phyloP scores from a whole-genome alignment of 305 asterid genomes.

The Solanum chacoense region DNA sequence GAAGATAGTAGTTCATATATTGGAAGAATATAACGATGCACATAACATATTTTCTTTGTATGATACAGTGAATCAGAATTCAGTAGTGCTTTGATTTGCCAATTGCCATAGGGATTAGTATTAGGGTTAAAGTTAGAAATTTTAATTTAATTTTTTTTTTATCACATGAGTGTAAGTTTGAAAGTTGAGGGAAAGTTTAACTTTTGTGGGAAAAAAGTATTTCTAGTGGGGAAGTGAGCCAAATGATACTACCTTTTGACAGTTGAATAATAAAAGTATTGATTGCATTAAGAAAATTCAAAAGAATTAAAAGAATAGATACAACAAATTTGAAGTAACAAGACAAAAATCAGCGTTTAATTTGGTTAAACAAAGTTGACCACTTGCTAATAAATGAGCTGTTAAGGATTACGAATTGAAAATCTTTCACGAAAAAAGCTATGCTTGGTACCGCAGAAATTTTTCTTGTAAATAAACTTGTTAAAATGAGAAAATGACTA shows the following conservation, averaged over 20 bases:
- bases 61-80: not conserved
- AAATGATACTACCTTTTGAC: not conserved
- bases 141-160: too few relatives aligned
- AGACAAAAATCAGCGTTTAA: not conserved
- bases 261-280: not conserved
- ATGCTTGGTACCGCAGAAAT: too few relatives aligned
- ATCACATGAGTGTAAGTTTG: not conserved
- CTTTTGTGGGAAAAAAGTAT: not conserved
- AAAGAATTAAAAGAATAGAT: not conserved
- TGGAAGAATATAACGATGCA: not conserved
- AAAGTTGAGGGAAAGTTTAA: not conserved
- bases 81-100: not conserved
- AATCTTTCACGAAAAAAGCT: not conserved
- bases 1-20: too few relatives aligned
- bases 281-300: not conserved
- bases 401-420: not conserved
- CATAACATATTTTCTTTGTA: not conserved
- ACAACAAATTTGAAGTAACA: not conserved
- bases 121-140: not conserved
- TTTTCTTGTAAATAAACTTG: too few relatives aligned
- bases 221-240: not conserved
- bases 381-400: not conserved
- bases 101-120: not conserved
- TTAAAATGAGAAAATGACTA: not conserved
- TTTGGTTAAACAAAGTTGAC: not conserved